Evolutionary conservation across 1,284 basidiomycete genomes (phyloP), one percentile per base, ranked within the genome.

Genomic region (Trichosporon sp.): DNA sequence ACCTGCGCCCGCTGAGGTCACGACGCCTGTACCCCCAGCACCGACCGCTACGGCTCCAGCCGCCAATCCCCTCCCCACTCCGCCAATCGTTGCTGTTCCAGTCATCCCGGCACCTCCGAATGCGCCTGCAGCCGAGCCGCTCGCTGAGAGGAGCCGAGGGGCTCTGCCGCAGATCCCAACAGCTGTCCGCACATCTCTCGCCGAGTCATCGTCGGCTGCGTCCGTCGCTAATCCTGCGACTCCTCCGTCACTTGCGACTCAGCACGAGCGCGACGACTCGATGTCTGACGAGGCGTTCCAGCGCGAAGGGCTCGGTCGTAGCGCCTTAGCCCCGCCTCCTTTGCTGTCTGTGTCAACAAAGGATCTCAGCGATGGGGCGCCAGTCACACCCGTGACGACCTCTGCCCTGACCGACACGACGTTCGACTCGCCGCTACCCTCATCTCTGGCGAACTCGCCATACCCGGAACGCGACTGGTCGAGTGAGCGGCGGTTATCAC

Each of bases 311-410:
- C 59, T 63, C 14, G 59, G 32, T 35, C 59, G 32, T 32, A 63
- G 32, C 14, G 59, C 59, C 31, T n/a, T 35, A 4, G 31, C 31
- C 32, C 14, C 31, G 7, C 59, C 59, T 37, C 59, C 59, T 37
- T 63, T 63, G 59, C 59, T 63, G 31, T 37, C 59, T 10, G 59
- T 63, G 59, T 63, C 59, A 37, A 63, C 59, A 35, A 63, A 63
- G 59, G 59, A 63, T 14, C 59, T 63, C 59, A 63, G 59, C 59
- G 59, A 63, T 10, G 59, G 59, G 32, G 21, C 59, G 59, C 59
- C 59, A 5, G 59, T 63, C 16, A 63, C 59, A n/a, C 59, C 59
- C n/a, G 59, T 63, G 31, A 35, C 59, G 32, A n/a, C 59, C 59
- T 63, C 59, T 5, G 59, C 31, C 32, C 31, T 35, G 59, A 63